Evolutionary conservation across 192 early-diverging fungal species (phyloP).

Genomic region (Rhizoclosmatium globosum): DNA sequence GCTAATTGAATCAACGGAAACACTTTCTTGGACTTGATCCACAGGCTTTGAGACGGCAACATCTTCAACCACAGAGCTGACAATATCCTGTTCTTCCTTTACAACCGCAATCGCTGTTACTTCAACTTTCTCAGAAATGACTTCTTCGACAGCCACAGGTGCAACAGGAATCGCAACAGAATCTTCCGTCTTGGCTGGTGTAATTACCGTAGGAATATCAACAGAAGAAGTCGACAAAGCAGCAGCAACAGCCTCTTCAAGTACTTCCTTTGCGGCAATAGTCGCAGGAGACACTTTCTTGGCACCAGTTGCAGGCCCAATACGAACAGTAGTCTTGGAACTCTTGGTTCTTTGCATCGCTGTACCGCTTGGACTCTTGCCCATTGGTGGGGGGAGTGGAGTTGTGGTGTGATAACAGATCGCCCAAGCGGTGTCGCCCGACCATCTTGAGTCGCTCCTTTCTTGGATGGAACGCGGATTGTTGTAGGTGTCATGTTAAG

Average conservation of each 20-base stretch:
- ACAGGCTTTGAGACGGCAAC: not conserved
- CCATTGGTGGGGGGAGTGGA: no score
- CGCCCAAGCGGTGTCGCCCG: no score
- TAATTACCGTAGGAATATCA: not conserved
- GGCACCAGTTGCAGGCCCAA: not conserved
- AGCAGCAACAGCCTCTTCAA: not conserved
- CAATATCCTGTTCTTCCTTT: slow-evolving; percentile 1
- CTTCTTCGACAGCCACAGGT: not conserved
- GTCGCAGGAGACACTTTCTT: not conserved
- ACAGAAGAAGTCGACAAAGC: not conserved
- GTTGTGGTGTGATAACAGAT: no score
- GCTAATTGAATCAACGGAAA: not conserved
- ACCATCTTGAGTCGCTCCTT: not conserved
- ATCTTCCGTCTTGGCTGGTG: not conserved
- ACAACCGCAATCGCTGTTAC: not conserved
- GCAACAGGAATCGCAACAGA: slow-evolving; percentile 1
- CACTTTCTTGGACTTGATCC: not conserved
- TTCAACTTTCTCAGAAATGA: not conserved
- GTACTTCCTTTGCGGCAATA: not conserved
- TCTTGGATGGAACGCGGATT: slow-evolving; percentile 17
- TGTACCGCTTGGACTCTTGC: no score
- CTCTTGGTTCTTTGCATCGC: not conserved
- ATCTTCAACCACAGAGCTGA: not conserved
- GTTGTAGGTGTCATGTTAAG: slow-evolving; percentile 32
- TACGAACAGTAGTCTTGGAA: slow-evolving; percentile 7